These are phyloP conservation scores for Citrus medica DNA, from an alignment of 345 rosid species.

Conservation along the genomic window DNA sequence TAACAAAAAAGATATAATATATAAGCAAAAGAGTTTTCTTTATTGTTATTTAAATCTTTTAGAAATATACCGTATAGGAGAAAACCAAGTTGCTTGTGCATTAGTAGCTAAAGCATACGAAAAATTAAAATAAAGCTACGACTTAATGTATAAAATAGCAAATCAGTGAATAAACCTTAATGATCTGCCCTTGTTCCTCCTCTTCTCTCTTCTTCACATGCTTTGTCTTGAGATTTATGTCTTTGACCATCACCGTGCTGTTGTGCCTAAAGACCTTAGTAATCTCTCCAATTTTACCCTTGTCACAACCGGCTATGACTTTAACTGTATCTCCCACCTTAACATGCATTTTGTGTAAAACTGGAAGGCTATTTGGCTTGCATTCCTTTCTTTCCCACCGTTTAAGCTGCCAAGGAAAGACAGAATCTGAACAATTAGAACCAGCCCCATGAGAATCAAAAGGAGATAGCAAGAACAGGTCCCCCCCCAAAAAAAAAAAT, in stretches of 20 bases:
- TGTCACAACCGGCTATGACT: conserved; percentile 78
- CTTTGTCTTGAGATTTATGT: conserved; percentile 88
- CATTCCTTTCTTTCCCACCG: conserved; percentile 89
- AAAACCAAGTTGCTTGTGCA: not conserved
- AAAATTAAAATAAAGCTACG: not conserved
- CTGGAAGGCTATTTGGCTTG: conserved; percentile 88
- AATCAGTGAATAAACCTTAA: conserved; percentile 48
- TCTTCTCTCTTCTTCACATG: conserved; percentile 89
- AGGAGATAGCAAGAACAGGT: not conserved
- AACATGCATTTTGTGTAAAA: conserved; percentile 89
- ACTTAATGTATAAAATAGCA: not conserved
- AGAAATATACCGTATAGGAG: not conserved
- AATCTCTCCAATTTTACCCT: conserved; percentile 85
- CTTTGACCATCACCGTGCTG: conserved; percentile 69
- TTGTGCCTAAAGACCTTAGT: conserved; percentile 67
- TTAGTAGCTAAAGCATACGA: not conserved
- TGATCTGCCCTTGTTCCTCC: conserved; percentile 81
- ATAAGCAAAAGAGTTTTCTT: not conserved
- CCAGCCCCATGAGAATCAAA: not conserved
- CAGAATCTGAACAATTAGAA: not conserved
- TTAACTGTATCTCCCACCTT: conserved; percentile 85
- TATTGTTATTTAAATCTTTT: not conserved
- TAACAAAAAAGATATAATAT: not conserved
- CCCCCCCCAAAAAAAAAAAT: not conserved
- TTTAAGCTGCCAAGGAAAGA: conserved; percentile 52